These are phyloP conservation scores for Podosphaera fusca DNA, from an alignment of 2,329 filamentous ascomycete genomes.

Conservation along the genomic window DNA sequence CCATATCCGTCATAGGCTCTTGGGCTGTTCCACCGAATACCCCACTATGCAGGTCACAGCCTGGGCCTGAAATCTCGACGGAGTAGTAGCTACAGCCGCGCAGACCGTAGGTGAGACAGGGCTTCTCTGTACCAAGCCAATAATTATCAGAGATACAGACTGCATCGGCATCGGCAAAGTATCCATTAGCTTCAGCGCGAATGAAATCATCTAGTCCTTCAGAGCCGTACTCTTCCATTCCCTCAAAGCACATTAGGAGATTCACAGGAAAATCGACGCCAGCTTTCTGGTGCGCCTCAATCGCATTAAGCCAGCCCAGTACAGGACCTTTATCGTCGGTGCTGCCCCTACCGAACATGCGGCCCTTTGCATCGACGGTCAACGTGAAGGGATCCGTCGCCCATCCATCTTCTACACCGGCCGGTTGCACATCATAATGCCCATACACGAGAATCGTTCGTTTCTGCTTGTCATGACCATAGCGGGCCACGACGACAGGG, in stretches of 20 bases:
- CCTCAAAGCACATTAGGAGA: constrained; percentile 97
- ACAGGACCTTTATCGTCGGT: constrained; percentile 98
- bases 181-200: constrained; percentile 70
- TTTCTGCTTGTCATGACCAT: constrained; percentile 81
- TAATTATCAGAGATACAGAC: constrained; percentile 99
- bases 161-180: constrained; percentile 85
- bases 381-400: constrained; percentile 83
- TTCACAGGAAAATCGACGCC: constrained; percentile 92
- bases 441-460: constrained; percentile 90
- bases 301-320: constrained; percentile 90
- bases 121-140: constrained; percentile 97
- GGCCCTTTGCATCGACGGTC: constrained; percentile 65
- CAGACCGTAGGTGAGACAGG: constrained; percentile 89
- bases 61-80: constrained; percentile 72
- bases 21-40: constrained; percentile 92
- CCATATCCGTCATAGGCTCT: constrained; percentile 94
- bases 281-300: constrained; percentile 91
- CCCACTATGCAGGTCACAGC: constrained; percentile 83
- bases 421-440: constrained; percentile 96
- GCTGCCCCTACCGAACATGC: constrained; percentile 88
- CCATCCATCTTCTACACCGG: constrained; percentile 84
- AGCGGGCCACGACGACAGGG: constrained; percentile 76
- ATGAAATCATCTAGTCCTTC: constrained; percentile 94
- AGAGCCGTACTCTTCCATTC: constrained; percentile 97
- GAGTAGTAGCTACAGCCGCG: constrained; percentile 97